phyloP scores from a whole-genome alignment of 2,329 filamentous ascomycete species.

The Emergomyces pasteurianus region DNA sequence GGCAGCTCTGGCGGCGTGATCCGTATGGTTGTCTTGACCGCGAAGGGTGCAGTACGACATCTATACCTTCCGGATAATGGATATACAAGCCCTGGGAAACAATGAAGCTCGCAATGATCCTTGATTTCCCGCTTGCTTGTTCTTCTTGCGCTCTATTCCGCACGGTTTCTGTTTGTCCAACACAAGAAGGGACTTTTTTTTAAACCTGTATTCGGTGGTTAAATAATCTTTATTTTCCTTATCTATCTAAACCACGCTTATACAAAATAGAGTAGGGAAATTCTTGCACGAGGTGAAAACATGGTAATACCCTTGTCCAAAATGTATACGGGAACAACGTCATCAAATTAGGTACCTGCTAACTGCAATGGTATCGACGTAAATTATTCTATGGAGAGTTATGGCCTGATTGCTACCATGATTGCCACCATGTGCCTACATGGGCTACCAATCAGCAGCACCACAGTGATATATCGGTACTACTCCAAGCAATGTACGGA shows the following conservation, averaged over 20 bases:
- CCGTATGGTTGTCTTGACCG: slow-evolving; percentile 90
- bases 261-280: background rate
- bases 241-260: background rate
- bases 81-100: slow-evolving; percentile 61
- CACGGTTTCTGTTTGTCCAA: background rate
- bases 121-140: slow-evolving; percentile 10
- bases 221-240: background rate
- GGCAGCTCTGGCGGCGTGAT: slow-evolving; percentile 97
- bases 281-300: too few species aligned
- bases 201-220: background rate
- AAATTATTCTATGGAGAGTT: too few species aligned
- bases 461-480: too few species aligned
- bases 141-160: background rate
- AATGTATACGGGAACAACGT: too few species aligned
- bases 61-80: slow-evolving; percentile 88
- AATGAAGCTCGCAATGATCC: slow-evolving; percentile 14
- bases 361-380: too few species aligned
- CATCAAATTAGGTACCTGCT: too few species aligned
- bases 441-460: too few species aligned
- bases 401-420: too few species aligned
- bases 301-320: too few species aligned
- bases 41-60: slow-evolving; percentile 79
- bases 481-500: too few species aligned
- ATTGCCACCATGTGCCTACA: too few species aligned
- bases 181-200: background rate